phyloP scores from a whole-genome alignment of 805 yeast genomes.

The Wickerhamiella australiensis region DNA sequence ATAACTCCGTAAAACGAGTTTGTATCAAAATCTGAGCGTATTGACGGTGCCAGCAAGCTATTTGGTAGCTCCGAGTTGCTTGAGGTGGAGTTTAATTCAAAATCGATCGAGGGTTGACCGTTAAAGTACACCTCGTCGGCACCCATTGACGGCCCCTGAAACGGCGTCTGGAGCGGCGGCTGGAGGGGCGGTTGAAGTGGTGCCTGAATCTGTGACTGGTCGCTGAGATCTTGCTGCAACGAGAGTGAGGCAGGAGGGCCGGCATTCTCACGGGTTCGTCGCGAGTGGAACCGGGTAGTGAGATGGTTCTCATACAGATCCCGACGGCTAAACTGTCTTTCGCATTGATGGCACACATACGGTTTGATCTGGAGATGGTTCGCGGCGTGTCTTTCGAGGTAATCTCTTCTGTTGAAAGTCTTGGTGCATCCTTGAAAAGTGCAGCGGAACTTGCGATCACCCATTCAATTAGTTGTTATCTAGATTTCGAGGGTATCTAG shows the following conservation, averaged over 20 bases:
- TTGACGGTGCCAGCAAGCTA: background rate
- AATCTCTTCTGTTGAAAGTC: conserved; percentile 29
- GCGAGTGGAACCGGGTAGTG: conserved; percentile 26
- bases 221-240: background rate
- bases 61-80: background rate
- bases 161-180: background rate
- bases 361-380: conserved; percentile 30
- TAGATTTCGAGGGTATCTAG: background rate
- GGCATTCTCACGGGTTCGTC: conserved; percentile 19
- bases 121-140: background rate
- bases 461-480: background rate
- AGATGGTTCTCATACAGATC: conserved; percentile 30
- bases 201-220: background rate
- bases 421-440: conserved; percentile 26
- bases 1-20: background rate
- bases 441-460: conserved; percentile 27
- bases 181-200: background rate
- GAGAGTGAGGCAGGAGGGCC: background rate
- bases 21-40: background rate
- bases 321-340: conserved; percentile 27
- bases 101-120: background rate
- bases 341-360: conserved; percentile 26
- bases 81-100: background rate
- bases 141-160: background rate
- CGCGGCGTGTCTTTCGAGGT: conserved; percentile 30